phyloP scores from a whole-genome alignment of 225 moss, liverwort and hornwort species.

The Polytrichum commune region DNA sequence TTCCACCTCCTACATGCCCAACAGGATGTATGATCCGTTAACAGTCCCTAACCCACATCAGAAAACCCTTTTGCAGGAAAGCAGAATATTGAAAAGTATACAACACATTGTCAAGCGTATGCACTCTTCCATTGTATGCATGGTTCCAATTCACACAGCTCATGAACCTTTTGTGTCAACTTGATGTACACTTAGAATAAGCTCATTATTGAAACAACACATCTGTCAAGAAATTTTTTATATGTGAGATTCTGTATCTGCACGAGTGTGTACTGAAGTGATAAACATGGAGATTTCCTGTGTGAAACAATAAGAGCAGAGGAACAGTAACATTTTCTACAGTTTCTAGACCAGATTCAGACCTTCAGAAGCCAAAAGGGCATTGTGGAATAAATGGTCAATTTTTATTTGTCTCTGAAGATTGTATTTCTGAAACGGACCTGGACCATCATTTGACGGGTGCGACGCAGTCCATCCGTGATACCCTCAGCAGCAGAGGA shows the following conservation, averaged over 20 bases:
- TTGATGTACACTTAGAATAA: too few relatives aligned
- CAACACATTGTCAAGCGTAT: background rate
- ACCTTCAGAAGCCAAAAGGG: too few relatives aligned
- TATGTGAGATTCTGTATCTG: background rate
- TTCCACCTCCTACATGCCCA: constrained; percentile 78
- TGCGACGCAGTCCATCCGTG: constrained; percentile 91
- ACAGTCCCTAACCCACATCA: too few relatives aligned
- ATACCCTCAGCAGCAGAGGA: constrained; percentile 74
- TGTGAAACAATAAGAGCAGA: background rate
- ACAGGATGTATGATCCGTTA: constrained; percentile 1
- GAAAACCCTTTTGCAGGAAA: too few relatives aligned
- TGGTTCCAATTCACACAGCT: too few relatives aligned
- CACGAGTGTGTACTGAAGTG: background rate
- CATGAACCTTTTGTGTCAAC: too few relatives aligned
- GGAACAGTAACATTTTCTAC: constrained; percentile 2
- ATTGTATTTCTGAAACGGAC: constrained; percentile 23
- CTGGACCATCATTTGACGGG: constrained; percentile 97
- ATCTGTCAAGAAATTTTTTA: too few relatives aligned
- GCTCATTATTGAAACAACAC: too few relatives aligned
- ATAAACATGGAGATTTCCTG: background rate
- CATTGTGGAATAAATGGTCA: background rate
- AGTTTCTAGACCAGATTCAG: too few relatives aligned
- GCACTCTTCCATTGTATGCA: too few relatives aligned
- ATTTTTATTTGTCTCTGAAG: background rate
- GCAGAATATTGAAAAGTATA: background rate